Percentiles rank a stretch among this genome's conserved stretches.
Conservation (phyloP, 106 monocot genomes). For the Narthecium ossifragum region DNA sequence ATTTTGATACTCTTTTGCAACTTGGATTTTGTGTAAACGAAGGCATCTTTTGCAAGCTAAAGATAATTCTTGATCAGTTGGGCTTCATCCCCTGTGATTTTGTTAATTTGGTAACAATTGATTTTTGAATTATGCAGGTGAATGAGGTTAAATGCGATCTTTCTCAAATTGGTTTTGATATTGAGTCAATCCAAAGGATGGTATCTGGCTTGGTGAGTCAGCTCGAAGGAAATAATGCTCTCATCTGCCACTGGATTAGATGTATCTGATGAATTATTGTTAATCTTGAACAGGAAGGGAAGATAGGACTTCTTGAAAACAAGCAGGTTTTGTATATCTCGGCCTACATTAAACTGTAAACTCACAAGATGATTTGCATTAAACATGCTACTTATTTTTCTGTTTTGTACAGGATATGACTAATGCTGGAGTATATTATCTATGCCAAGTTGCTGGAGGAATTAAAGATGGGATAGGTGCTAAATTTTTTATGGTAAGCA, state of each 20-base stretch:
- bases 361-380: too few species aligned
- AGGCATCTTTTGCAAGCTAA: too few species aligned
- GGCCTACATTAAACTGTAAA: too few species aligned
- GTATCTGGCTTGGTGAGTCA: constrained; percentile 61
- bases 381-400: too few species aligned
- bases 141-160: constrained; percentile 65
- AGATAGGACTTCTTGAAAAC: constrained; percentile 66
- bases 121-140: constrained; percentile 32
- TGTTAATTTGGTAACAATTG: not conserved
- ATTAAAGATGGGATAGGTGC: constrained; percentile 63
- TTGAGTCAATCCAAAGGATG: constrained; percentile 69
- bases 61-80: too few species aligned
- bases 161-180: constrained; percentile 84
- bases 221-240: not conserved
- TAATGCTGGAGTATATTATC: constrained; percentile 70
- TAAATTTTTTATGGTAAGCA: constrained; percentile 61
- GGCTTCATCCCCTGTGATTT: too few species aligned
- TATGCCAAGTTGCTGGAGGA: constrained; percentile 75
- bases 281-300: constrained; percentile 56
- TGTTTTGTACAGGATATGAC: constrained; percentile 43
- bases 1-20: too few species aligned
- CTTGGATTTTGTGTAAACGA: too few species aligned
- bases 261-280: constrained; percentile 5
- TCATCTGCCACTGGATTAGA: not conserved
- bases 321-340: constrained; percentile 55